phyloP scores from a whole-genome alignment of 331 rosid genomes.

The Pyracantha coccinea region DNA sequence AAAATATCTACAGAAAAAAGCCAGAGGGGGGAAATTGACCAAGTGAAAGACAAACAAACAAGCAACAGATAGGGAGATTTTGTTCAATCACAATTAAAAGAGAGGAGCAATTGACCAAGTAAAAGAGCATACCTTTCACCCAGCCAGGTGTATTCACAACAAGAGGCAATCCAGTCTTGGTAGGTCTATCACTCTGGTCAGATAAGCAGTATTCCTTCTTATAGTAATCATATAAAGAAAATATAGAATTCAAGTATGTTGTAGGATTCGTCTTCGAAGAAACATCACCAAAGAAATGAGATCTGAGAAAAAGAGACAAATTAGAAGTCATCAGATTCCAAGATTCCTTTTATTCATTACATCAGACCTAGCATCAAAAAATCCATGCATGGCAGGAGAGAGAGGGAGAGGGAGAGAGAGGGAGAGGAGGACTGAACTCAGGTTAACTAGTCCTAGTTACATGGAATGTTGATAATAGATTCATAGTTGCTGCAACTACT shows the following conservation, averaged over 20 bases:
- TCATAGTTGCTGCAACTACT: not conserved
- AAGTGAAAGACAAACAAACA: not conserved
- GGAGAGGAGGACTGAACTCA: not conserved
- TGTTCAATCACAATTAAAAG: not conserved
- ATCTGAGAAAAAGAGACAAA: conserved; percentile 35
- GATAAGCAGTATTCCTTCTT: conserved; percentile 30
- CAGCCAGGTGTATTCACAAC: conserved; percentile 85
- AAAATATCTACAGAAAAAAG: not conserved
- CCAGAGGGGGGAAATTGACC: not conserved
- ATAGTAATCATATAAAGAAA: conserved; percentile 52
- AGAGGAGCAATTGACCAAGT: not conserved
- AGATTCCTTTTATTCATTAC: not conserved
- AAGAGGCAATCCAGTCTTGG: conserved; percentile 57
- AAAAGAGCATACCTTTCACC: conserved; percentile 60
- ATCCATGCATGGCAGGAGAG: not conserved
- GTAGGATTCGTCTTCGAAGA: conserved; percentile 71
- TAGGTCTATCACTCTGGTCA: conserved; percentile 23
- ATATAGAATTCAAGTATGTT: conserved; percentile 40
- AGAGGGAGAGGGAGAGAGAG: not conserved
- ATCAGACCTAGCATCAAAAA: not conserved
- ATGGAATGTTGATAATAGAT: not conserved
- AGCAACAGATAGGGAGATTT: not conserved
- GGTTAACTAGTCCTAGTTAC: not conserved
- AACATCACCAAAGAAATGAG: conserved; percentile 81
- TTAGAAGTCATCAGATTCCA: not conserved